These are phyloP conservation scores for Cicer arietinum DNA, from an alignment of 306 rosid genomes.

Conservation along the genomic window DNA sequence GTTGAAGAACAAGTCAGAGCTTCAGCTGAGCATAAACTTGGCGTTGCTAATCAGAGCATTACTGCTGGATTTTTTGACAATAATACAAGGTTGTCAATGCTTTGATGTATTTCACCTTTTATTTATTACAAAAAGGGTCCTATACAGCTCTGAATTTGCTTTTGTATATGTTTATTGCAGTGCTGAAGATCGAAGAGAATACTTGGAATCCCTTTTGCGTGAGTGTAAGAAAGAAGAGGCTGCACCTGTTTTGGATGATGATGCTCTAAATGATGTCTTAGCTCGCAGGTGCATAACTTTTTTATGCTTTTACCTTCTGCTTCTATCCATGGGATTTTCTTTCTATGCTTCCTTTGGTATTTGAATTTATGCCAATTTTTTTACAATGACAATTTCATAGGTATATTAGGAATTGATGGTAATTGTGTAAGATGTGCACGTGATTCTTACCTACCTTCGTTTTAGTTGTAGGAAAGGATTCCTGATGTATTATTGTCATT, in stretches of 20 bases:
- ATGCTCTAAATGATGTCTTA: constrained; percentile 87
- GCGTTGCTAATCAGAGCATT: constrained; percentile 98
- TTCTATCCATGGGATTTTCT: constrained; percentile 34
- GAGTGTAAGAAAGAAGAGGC: constrained; percentile 99
- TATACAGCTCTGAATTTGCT: constrained; percentile 41
- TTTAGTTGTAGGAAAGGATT: constrained; percentile 24
- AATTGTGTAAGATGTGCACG: constrained; percentile 9
- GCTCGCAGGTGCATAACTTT: constrained; percentile 82
- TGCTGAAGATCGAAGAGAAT: constrained; percentile 99
- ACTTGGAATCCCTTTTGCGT: constrained; percentile 93
- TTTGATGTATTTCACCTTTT: constrained; percentile 28
- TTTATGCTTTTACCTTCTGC: constrained; percentile 30
- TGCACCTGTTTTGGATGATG: constrained; percentile 97
- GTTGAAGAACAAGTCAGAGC: constrained; percentile 99
- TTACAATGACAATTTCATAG: constrained; percentile 19
- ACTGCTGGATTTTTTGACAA: constrained; percentile 99
- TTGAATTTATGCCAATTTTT: constrained; percentile 35
- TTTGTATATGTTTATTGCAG: constrained; percentile 58
- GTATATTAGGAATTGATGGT: constrained; percentile 31
- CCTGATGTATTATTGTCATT: constrained; percentile 31
- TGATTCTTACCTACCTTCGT: constrained; percentile 8
- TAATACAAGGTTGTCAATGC: constrained; percentile 76
- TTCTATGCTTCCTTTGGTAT: constrained; percentile 30
- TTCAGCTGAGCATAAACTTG: constrained; percentile 98
- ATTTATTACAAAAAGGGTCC: constrained; percentile 26